Base-by-base conservation (phyloP, 2,329 filamentous ascomycete species). In the Zalaria sp. region DNA sequence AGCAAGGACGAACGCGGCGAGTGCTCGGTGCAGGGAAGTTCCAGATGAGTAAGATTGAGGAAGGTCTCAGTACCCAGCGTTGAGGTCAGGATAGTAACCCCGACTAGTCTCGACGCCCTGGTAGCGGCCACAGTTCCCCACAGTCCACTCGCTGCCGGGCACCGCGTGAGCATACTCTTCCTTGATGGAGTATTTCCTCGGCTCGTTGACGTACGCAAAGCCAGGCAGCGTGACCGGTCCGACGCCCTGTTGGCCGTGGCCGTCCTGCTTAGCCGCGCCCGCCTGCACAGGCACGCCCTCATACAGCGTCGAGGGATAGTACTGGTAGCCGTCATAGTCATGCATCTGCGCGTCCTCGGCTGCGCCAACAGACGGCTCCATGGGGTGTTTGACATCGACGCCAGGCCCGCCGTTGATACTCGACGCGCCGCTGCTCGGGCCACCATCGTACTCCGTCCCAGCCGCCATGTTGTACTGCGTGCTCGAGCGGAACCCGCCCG, bases 41-140 rank as follows among this genome's bases (percentile, higher is more conserved):
- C 18, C 18, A 18, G 18, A 18, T 18, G 18, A 18, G 18, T 18
- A 18, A 18, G 2, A 18, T 18, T 18, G 18, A 18, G 18, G 18
- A 18, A 18, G 18, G 18, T 18, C 36, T 40, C 51, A 64, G 45
- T 60, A 65, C 5, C 56, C 57, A 37, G 61, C 53, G 41, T 60
- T 58, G 26, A 68, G 53, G 38, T 67, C 62, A 9, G 64, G 65
- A 44, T 65, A 69, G 47, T 63, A 67, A 27, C 66, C 66, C 25
- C 64, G 63, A 47, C 65, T 68, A 9, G 58, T 60, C 37, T 66
- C 64, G 47, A 67, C 60, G 42, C 66, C 66, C 47, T 67, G 62
- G 46, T 63, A 68, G 5, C 64, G 56, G 26, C 63, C 58, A 46
- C 64, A 62, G 25, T 55, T 51, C n/a, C 60, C 61, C 5, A 58